A percentile compares a stretch with the other conserved stretches of the same genome.
These are phyloP conservation scores for Bondarzewia mesenterica DNA, from an alignment of 1,284 basidiomycete genomes.

Conservation along the genomic window DNA sequence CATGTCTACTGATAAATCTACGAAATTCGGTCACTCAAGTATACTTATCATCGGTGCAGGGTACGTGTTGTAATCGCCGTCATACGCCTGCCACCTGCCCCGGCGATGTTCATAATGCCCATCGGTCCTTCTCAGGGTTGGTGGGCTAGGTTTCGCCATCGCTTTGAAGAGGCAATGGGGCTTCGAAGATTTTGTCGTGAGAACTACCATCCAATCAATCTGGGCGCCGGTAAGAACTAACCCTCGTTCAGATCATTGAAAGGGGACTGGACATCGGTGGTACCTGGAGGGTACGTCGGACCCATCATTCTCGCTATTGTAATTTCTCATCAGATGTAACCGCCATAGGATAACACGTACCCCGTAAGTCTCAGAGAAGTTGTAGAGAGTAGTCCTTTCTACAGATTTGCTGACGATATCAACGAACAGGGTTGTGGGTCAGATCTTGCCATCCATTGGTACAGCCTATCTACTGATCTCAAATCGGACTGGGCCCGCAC, in stretches of 20 bases:
- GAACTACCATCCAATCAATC: not conserved
- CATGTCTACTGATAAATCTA: too few species aligned
- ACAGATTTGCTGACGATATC: not conserved
- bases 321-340: slow-evolving; percentile 11
- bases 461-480: slow-evolving; percentile 45
- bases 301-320: not conserved
- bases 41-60: slow-evolving; percentile 10
- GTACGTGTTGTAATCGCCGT: slow-evolving; percentile 9
- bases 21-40: too few species aligned
- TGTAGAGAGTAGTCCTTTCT: slow-evolving; percentile 4
- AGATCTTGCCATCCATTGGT: slow-evolving; percentile 47
- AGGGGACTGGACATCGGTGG: slow-evolving; percentile 36
- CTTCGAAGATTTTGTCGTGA: slow-evolving; percentile 39
- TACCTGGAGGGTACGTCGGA: slow-evolving; percentile 40
- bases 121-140: slow-evolving; percentile 23
- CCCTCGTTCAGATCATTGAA: slow-evolving; percentile 39
- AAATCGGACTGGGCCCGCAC: slow-evolving; percentile 42
- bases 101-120: slow-evolving; percentile 12
- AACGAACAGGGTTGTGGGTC: slow-evolving; percentile 39
- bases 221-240: not conserved
- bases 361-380: slow-evolving; percentile 20
- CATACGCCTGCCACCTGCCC: not conserved
- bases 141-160: slow-evolving; percentile 41
- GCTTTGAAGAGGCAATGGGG: slow-evolving; percentile 34
- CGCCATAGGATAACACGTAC: slow-evolving; percentile 33